Percentiles rank a stretch among this genome's conserved stretches.
Evolutionary conservation across 2,329 filamentous ascomycete species (phyloP).

Genomic region (Elsinoe ampelina): DNA sequence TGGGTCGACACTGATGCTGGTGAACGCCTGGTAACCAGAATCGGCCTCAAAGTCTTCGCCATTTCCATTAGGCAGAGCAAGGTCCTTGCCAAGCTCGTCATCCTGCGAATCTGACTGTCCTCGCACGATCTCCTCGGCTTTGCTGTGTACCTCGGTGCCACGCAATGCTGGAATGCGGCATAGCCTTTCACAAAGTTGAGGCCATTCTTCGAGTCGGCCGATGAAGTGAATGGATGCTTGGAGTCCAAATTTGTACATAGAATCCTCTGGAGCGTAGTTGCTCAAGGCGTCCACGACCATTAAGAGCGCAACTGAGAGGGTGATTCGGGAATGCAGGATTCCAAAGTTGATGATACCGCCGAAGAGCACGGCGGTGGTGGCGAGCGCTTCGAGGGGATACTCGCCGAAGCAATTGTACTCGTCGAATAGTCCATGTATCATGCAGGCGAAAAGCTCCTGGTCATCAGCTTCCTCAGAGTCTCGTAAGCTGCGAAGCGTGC

Average conservation of each 20-base stretch:
- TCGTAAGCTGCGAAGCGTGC: slow-evolving; percentile 78
- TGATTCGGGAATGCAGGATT: slow-evolving; percentile 70
- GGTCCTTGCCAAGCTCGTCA: slow-evolving; percentile 10
- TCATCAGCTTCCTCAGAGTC: slow-evolving; percentile 72
- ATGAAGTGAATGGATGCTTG: slow-evolving; percentile 88
- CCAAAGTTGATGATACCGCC: slow-evolving; percentile 93
- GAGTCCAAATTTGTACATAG: slow-evolving; percentile 97
- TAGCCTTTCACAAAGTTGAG: slow-evolving; percentile 82
- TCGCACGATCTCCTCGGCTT: slow-evolving; percentile 69
- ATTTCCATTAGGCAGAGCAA: slow-evolving; percentile 56
- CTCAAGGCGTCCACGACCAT: slow-evolving; percentile 97
- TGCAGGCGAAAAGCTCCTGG: slow-evolving; percentile 93
- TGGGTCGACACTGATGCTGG: slow-evolving; percentile 66
- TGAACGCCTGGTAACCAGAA: slow-evolving; percentile 60
- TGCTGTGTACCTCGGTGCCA: slow-evolving; percentile 66
- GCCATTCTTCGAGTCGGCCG: slow-evolving; percentile 79
- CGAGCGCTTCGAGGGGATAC: slow-evolving; percentile 91
- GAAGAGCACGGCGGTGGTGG: slow-evolving; percentile 92
- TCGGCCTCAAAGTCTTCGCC: slow-evolving; percentile 56
- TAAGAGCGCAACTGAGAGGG: slow-evolving; percentile 84
- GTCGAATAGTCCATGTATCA: slow-evolving; percentile 96
- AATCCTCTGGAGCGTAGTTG: slow-evolving; percentile 69
- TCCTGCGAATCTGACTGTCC: slow-evolving; percentile 47
- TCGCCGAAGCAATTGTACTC: slow-evolving; percentile 93
- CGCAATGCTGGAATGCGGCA: slow-evolving; percentile 72